phyloP scores from a whole-genome alignment of 331 rosid genomes.

The Malus hybrid region DNA sequence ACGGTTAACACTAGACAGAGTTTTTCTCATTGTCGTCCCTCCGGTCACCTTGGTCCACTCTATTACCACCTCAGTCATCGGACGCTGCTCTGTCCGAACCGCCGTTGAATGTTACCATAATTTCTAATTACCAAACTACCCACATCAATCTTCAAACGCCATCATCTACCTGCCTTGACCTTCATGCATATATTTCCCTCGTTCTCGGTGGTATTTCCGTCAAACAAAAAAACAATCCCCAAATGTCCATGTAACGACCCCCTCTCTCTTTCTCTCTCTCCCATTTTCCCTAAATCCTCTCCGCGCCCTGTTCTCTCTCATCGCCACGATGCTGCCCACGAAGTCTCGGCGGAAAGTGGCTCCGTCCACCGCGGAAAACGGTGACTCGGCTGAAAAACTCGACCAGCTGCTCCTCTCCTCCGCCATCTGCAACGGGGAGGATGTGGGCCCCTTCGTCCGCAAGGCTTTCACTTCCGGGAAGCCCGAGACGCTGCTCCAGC shows the following conservation, averaged over 20 bases:
- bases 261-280: background rate
- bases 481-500: conserved; percentile 82
- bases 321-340: conserved; percentile 41
- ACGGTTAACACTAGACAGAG: too few species aligned
- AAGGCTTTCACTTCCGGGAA: conserved; percentile 75
- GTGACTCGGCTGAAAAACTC: conserved; percentile 72
- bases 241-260: conserved; percentile 22
- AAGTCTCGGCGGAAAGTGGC: conserved; percentile 68
- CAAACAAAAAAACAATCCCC: background rate
- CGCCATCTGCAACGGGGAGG: conserved; percentile 91
- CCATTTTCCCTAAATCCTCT: conserved; percentile 33
- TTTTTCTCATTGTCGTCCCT: background rate
- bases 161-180: too few species aligned
- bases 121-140: conserved; percentile 9
- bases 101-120: background rate
- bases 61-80: background rate
- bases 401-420: conserved; percentile 85
- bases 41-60: background rate
- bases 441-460: conserved; percentile 83
- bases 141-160: background rate
- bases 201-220: conserved; percentile 18
- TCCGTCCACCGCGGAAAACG: conserved; percentile 45
- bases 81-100: background rate
- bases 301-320: conserved; percentile 24
- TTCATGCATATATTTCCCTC: background rate